Percentiles rank a stretch among this genome's conserved stretches.
These are phyloP conservation scores for Luffa aegyptiaca DNA, from an alignment of 306 rosid species.

Conservation along the genomic window DNA sequence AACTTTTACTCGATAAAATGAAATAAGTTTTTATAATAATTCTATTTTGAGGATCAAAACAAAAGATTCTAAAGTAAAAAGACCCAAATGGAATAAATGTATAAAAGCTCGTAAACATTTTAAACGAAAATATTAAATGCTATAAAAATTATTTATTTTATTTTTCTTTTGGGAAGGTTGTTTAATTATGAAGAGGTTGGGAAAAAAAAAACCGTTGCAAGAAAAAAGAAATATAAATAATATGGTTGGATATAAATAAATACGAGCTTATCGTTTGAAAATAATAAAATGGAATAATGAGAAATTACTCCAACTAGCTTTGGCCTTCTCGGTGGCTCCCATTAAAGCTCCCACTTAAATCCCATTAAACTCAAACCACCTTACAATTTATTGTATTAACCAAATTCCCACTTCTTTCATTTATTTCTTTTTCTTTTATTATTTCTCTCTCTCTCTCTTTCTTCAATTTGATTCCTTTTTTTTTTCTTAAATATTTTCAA, in stretches of 20 bases:
- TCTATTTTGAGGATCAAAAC: not conserved
- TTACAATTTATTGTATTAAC: conserved; percentile 5
- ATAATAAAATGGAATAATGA: conserved; percentile 1
- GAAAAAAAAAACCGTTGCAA: conserved; percentile 4
- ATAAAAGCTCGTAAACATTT: not conserved
- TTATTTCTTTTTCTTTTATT: not conserved
- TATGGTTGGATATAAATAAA: conserved; percentile 9
- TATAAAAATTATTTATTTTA: not conserved
- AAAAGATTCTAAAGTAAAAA: not conserved
- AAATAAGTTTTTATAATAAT: no score
- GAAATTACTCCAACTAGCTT: conserved; percentile 5
- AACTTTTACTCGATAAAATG: no score
- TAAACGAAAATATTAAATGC: not conserved
- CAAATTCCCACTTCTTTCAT: not conserved
- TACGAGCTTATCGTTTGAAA: not conserved
- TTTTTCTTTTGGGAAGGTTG: not conserved
- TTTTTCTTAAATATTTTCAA: not conserved
- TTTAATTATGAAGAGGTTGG: conserved; percentile 2
- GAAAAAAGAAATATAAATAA: not conserved
- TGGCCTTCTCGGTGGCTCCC: not conserved
- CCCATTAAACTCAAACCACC: conserved; percentile 8
- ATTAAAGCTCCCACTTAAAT: conserved; percentile 3
- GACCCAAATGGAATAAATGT: not conserved
- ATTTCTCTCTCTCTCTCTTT: not conserved
- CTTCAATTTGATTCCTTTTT: not conserved